phyloP scores from a whole-genome alignment of 805 yeast genomes.

The Yarrowia phangngaensis region DNA sequence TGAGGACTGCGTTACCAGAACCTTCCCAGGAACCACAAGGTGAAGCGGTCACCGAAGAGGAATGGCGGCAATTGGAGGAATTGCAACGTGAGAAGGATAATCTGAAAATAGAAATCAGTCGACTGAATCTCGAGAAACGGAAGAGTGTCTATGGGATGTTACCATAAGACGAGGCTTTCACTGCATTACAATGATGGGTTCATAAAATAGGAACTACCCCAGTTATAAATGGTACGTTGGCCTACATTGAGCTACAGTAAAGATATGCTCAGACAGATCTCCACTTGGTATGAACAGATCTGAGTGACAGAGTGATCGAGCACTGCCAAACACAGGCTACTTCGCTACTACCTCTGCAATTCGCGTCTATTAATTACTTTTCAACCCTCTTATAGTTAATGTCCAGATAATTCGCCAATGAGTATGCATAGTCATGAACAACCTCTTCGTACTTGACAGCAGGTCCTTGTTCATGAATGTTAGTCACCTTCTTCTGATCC shows the following conservation, averaged over 20 bases:
- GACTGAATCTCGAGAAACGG: slow-evolving; percentile 5
- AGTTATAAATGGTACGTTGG: no score
- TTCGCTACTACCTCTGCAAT: no score
- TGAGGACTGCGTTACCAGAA: no score
- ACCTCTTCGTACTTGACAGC: slow-evolving; percentile 41
- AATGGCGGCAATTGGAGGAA: slow-evolving; percentile 1
- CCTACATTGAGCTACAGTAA: no score
- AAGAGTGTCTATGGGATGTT: slow-evolving; percentile 13
- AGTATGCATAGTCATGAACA: slow-evolving; percentile 45
- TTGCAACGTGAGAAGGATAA: slow-evolving; percentile 9
- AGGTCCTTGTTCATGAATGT: slow-evolving; percentile 41
- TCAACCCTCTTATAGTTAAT: slow-evolving; percentile 18
- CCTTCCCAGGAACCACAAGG: no score
- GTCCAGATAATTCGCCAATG: slow-evolving; percentile 43
- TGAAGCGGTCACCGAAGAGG: neutral
- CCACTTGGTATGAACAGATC: no score
- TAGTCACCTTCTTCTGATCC: slow-evolving; percentile 56
- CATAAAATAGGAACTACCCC: no score
- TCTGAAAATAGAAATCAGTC: slow-evolving; percentile 15
- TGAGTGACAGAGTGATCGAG: no score
- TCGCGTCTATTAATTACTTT: no score
- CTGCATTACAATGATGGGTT: neutral
- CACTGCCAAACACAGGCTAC: no score
- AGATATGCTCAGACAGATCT: no score
- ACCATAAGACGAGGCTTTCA: neutral